Evolutionary conservation across 2,329 filamentous ascomycete genomes (phyloP), one percentile per base, ranked within the genome.

Genomic region (Botrytis cinerea): DNA sequence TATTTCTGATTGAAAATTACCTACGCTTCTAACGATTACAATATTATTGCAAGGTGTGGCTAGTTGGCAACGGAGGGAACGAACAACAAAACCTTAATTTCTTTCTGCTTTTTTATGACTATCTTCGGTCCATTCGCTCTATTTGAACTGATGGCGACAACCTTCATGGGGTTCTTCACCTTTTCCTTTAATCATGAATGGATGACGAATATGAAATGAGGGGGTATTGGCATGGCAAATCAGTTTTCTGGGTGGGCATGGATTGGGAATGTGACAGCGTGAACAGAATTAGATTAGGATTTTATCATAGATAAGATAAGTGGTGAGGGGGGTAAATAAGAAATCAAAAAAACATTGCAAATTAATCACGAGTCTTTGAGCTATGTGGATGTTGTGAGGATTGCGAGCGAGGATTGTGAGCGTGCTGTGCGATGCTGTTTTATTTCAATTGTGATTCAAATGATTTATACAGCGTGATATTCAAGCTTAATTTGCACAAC

Each of bases 261-360:
- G 64, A 68, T 43, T 68, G 48, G 64, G 46, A 68, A 54, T 51
- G 46, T 68, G 64, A 68, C 48, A 68, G 64, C 64, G 48, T 57
- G 64, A 68, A 59, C 70, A 68, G 61, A 66, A 68, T 60, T 68
- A 72, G 70, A 72, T 68, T 54, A 68, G 48, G 48, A 48, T 48
- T 57, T 35, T 68, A 54, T 68, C n/a, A 72, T 67, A 72, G 70
- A 72, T 72, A 67, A 72, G 70, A 72, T 68, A 67, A 51, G 51
- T 54, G 28, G 35, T 57, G 32, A 43, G 46, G 62, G 28, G 51
- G 59, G 62, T 59, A 72, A 68, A 72, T 59, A 72, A 72, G 70
- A 68, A 71, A 54, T 28, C 12, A 28, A 54, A 72, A 72, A 72
- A 72, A 57, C 70, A 72, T 72, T 72, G 60, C 70, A 72, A 72